Conservation (phyloP, 805 yeast species). For the Saccharomycopsis sp. region DNA sequence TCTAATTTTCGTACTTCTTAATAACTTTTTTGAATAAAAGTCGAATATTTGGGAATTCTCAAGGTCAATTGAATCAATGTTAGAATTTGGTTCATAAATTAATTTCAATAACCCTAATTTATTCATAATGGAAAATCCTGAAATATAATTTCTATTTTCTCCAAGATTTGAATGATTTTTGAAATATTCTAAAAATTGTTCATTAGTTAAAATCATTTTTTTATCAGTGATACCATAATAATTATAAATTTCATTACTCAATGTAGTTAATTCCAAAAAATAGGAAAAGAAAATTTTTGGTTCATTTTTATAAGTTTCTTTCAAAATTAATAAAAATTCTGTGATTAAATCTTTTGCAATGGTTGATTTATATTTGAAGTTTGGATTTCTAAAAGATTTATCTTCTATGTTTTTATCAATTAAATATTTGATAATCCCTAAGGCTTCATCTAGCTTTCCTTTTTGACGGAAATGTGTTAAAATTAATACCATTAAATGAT, state of each 20-base stretch:
- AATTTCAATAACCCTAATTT: constrained; percentile 11
- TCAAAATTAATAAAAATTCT: constrained; percentile 11
- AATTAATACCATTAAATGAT: no score
- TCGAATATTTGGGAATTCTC: constrained; percentile 5
- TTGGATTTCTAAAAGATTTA: background rate
- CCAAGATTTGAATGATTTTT: background rate
- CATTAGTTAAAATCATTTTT: background rate
- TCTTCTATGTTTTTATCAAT: constrained; percentile 6
- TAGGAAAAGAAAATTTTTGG: constrained; percentile 11
- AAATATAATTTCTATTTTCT: background rate
- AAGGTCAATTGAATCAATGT: constrained; percentile 4
- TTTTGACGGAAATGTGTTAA: constrained; percentile 9
- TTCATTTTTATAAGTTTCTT: constrained; percentile 5
- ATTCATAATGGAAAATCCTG: constrained; percentile 12
- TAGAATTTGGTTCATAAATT: constrained; percentile 2
- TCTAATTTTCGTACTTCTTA: constrained; percentile 3
- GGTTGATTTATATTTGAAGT: constrained; percentile 1
- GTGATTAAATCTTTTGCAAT: constrained; percentile 10
- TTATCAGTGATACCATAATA: background rate
- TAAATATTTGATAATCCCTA: constrained; percentile 8
- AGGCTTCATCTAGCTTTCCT: constrained; percentile 10
- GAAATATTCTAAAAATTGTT: constrained; percentile 1
- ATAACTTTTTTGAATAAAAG: constrained; percentile 6
- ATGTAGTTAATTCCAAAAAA: constrained; percentile 9
- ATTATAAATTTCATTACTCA: constrained; percentile 2